Evolutionary conservation across 352 stramenopile genomes (phyloP), one percentile per base, ranked within the genome.

Genomic region (Globisporangium solare): DNA sequence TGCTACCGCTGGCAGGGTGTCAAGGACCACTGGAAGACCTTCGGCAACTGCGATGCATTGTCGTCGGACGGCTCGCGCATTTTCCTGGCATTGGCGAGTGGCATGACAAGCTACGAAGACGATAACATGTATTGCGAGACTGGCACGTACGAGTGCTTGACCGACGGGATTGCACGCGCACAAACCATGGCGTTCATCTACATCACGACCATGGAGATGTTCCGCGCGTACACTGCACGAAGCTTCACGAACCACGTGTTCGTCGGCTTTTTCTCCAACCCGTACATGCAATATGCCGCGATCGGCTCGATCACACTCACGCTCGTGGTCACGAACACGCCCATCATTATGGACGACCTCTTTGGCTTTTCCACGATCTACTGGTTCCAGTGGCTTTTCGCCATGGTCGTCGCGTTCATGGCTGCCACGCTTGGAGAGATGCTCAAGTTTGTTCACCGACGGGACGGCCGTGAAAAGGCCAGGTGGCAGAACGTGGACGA

Each of bases 131-230:
- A 35, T 10, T 35, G 27, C 27, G 27, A 35, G 27, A 35, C 27
- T 35, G 27, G 27, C 61, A 78, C 39, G 27, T 35, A 79, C 47
- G 71, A 75, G 45, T 92, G 82, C 56, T 56, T 89, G 10, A 73
- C 71, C 7, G 73, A 74, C 8, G 82, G 79, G 14, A 60, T 89
- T 22, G 71, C 72, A 2, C 82, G 80, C 17, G 64, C 79, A 13
- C 79, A 90, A 59, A 92, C 82, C 0, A 87, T 90, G 82, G 83
- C 79, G 32, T 90, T 92, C 51, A 64, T 88, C 41, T 68, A 63
- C 3, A 58, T 92, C 37, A 69, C 73, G 7, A 85, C 88, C 55
- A 90, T 79, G 22, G 79, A 92, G 31, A 74, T 92, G 37, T 61
- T 92, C 39, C 82, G 82, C 50, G 79, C 82, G 42, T 92, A 86